Conservation (phyloP, 2,329 filamentous ascomycete genomes). For the Gaeumannomyces tritici region DNA sequence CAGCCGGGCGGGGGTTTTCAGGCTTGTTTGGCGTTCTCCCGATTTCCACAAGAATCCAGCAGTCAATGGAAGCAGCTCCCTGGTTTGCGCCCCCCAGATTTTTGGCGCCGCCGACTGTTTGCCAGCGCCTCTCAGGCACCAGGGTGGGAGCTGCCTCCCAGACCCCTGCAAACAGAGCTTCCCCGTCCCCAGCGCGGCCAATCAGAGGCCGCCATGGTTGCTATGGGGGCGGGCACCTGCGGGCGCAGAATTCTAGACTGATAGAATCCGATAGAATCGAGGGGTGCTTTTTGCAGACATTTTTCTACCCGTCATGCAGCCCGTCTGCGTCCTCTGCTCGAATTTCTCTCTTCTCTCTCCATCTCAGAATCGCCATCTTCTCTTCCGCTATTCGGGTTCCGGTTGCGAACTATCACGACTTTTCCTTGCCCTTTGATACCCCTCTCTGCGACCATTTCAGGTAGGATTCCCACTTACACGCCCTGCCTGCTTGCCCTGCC, state of each 20-base stretch:
- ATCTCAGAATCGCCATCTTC: background rate
- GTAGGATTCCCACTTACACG: background rate
- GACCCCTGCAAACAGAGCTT: slow-evolving; percentile 4
- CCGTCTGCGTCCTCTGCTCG: background rate
- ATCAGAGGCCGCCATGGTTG: slow-evolving; percentile 7
- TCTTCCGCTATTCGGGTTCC: background rate
- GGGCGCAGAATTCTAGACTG: slow-evolving; percentile 12
- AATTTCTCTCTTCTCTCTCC: slow-evolving; percentile 1
- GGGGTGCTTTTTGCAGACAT: slow-evolving; percentile 8
- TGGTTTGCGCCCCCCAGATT: background rate
- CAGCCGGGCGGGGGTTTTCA: background rate
- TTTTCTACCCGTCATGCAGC: slow-evolving; percentile 18
- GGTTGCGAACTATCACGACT: background rate
- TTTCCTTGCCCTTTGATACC: slow-evolving; percentile 1
- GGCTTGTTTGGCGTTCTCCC: background rate
- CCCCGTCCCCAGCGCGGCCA: slow-evolving; percentile 6
- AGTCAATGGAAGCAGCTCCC: background rate
- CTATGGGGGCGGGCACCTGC: background rate
- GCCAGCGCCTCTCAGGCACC: background rate
- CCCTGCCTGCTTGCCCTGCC: background rate
- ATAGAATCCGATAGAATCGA: slow-evolving; percentile 24
- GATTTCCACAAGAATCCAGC: background rate
- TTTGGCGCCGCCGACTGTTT: background rate
- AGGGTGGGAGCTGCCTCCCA: slow-evolving; percentile 6
- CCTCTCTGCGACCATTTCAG: slow-evolving; percentile 1